These are phyloP conservation scores for Spergularia bocconei DNA, from an alignment of 148 eudicot genomes.

Conservation along the genomic window DNA sequence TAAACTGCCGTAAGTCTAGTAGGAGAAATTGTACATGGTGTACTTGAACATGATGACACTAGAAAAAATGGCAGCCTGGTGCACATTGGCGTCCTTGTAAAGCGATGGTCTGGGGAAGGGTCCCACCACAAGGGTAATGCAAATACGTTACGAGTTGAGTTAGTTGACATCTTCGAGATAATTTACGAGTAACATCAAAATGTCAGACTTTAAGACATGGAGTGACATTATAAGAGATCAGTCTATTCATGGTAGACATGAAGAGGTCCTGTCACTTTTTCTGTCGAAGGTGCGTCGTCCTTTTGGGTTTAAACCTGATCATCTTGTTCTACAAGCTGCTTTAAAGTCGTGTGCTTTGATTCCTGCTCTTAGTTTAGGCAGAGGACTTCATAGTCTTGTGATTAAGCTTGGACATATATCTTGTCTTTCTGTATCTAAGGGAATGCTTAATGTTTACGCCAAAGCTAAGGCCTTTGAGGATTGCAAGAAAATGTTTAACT, in stretches of 20 bases:
- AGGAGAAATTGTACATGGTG: no score
- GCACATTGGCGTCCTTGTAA: no score
- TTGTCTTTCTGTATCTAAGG: slow-evolving; percentile 52
- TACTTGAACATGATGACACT: no score
- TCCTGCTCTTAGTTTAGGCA: slow-evolving; percentile 44
- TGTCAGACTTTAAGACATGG: slow-evolving; percentile 33
- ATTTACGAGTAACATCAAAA: neutral
- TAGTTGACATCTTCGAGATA: neutral
- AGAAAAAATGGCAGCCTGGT: no score
- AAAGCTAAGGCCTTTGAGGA: slow-evolving; percentile 51
- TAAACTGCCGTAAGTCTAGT: no score
- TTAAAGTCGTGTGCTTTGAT: slow-evolving; percentile 54
- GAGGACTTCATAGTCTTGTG: slow-evolving; percentile 47
- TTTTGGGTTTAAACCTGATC: slow-evolving; percentile 42
- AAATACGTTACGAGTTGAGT: neutral
- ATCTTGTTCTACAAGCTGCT: slow-evolving; percentile 39
- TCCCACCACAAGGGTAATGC: neutral
- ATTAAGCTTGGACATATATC: slow-evolving; percentile 60
- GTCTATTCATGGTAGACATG: slow-evolving; percentile 27
- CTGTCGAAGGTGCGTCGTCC: slow-evolving; percentile 26
- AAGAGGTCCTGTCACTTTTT: slow-evolving; percentile 31
- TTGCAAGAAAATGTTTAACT: slow-evolving; percentile 43
- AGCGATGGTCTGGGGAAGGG: no score
- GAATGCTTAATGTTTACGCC: slow-evolving; percentile 73
- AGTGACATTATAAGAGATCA: slow-evolving; percentile 28